Percentiles rank a stretch among this genome's conserved stretches.
These are phyloP conservation scores for Stachybotrys elegans DNA, from an alignment of 2,329 filamentous ascomycete genomes.

Conservation along the genomic window DNA sequence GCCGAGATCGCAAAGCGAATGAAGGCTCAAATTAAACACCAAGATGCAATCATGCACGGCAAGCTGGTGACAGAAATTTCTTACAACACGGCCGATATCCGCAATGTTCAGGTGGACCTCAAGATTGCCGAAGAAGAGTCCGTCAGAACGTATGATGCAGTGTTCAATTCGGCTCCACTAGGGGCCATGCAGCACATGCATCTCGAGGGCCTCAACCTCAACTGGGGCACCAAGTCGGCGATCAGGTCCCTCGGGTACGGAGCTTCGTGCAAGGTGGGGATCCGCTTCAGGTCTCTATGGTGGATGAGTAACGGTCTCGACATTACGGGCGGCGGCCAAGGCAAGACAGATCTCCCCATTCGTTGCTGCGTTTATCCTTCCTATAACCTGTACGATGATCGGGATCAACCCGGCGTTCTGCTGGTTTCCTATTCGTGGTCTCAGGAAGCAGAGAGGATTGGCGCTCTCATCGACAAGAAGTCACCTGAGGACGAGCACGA, in stretches of 20 bases:
- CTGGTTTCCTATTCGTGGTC: slow-evolving; percentile 16
- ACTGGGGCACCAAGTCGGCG: slow-evolving; percentile 21
- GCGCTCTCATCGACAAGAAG: slow-evolving; percentile 8
- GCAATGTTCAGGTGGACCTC: neutral
- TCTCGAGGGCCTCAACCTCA: slow-evolving; percentile 16
- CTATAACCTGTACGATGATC: slow-evolving; percentile 14
- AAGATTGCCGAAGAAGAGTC: neutral
- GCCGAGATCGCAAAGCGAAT: slow-evolving; percentile 10
- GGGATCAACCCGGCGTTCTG: slow-evolving; percentile 10
- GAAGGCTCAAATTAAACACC: slow-evolving; percentile 6
- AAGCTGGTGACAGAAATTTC: neutral
- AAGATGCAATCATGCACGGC: slow-evolving; percentile 1
- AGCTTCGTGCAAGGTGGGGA: slow-evolving; percentile 21
- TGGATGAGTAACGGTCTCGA: slow-evolving; percentile 10
- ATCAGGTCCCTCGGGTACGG: slow-evolving; percentile 25
- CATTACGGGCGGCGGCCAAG: slow-evolving; percentile 8
- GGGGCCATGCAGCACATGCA: slow-evolving; percentile 13
- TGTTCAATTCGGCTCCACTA: slow-evolving; percentile 15
- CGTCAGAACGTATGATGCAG: slow-evolving; percentile 12
- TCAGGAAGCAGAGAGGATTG: slow-evolving; percentile 14
- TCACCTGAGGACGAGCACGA: slow-evolving; percentile 9
- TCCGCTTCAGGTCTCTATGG: slow-evolving; percentile 28
- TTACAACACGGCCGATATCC: neutral
- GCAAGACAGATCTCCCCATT: slow-evolving; percentile 22
- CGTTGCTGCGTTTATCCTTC: slow-evolving; percentile 27